Evolutionary conservation across 805 yeast genomes (phyloP).

Genomic region (Torulaspora franciscae): DNA sequence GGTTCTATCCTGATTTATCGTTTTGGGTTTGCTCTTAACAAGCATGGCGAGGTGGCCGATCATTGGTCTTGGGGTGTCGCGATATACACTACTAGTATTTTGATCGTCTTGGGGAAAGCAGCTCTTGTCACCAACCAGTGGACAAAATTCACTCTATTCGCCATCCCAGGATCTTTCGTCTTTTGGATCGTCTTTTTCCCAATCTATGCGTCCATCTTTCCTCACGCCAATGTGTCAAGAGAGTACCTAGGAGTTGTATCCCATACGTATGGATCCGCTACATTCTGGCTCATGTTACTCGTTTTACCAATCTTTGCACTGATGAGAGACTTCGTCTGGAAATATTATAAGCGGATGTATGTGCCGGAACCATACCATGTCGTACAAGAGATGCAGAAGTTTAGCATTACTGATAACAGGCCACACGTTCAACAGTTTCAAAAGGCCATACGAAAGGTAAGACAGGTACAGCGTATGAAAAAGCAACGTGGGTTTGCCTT

Average conservation of each 20-base stretch:
- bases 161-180: slow-evolving; percentile 89
- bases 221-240: slow-evolving; percentile 69
- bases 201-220: slow-evolving; percentile 78
- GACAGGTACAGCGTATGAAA: slow-evolving; percentile 97
- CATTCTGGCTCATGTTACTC: slow-evolving; percentile 78
- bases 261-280: slow-evolving; percentile 68
- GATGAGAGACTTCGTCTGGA: slow-evolving; percentile 87
- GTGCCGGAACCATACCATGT: slow-evolving; percentile 89
- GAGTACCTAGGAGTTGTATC: slow-evolving; percentile 80
- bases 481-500: slow-evolving; percentile 98
- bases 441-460: slow-evolving; percentile 91
- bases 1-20: slow-evolving; percentile 65
- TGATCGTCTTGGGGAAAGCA: slow-evolving; percentile 92
- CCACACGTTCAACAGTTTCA: slow-evolving; percentile 98
- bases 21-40: slow-evolving; percentile 56
- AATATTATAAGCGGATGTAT: slow-evolving; percentile 87
- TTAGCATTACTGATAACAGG: slow-evolving; percentile 84
- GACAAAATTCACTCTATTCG: slow-evolving; percentile 88
- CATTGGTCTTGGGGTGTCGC: slow-evolving; percentile 97
- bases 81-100: slow-evolving; percentile 75
- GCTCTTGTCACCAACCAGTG: slow-evolving; percentile 86
- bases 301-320: slow-evolving; percentile 76
- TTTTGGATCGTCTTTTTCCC: slow-evolving; percentile 88
- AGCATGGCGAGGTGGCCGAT: slow-evolving; percentile 66
- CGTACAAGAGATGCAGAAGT: slow-evolving; percentile 95